Percentiles rank a stretch among this genome's conserved stretches.
Evolutionary conservation across 441 rosid species (phyloP).

Genomic region (Syzygium malaccense): DNA sequence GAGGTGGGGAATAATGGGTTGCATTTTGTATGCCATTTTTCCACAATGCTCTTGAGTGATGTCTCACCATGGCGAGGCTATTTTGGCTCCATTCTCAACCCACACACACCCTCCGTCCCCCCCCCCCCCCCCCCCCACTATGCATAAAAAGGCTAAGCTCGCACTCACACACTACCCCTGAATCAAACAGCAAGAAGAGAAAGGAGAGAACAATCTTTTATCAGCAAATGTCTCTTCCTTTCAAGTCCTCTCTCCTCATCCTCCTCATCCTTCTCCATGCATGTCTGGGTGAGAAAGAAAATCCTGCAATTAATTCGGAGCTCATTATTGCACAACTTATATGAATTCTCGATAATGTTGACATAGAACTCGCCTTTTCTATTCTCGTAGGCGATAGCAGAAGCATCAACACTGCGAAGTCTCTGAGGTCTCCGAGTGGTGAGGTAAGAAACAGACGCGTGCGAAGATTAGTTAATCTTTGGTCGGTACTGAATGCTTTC

Average conservation of each 20-base stretch:
- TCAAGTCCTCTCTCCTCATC: constrained; percentile 4
- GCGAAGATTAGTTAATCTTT: neutral
- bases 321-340: neutral
- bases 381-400: neutral
- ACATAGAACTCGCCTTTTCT: neutral
- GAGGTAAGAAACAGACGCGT: neutral
- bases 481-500: neutral
- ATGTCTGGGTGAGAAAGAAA: neutral
- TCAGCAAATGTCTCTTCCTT: neutral
- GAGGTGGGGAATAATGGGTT: neutral
- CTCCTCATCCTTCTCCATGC: neutral
- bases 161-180: neutral
- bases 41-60: constrained; percentile 1
- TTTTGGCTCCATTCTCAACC: constrained; percentile 8
- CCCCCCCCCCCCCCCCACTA: neutral
- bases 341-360: neutral
- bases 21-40: neutral
- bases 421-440: neutral
- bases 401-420: neutral
- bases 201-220: neutral
- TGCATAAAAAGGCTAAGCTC: constrained; percentile 5
- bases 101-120: too few species aligned
- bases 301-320: neutral
- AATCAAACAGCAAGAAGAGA: neutral
- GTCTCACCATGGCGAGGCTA: constrained; percentile 2